Evolutionary conservation across 2,329 filamentous ascomycete species (phyloP).

Genomic region (Arthroderma uncinatum): DNA sequence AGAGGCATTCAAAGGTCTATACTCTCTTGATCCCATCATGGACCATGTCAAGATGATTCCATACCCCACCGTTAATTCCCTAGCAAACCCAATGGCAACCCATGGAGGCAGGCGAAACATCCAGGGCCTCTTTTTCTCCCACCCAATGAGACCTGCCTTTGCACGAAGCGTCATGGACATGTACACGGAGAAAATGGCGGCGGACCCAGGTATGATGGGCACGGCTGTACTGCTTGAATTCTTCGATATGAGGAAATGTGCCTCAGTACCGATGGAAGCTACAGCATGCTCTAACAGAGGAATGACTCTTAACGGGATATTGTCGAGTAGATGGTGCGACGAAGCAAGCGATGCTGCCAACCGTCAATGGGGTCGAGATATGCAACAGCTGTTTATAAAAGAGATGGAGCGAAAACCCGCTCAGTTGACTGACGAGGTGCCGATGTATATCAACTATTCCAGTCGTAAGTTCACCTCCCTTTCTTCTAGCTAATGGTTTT

Average conservation of each 20-base stretch:
- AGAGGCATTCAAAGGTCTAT: conserved; percentile 25
- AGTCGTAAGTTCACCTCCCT: conserved; percentile 11
- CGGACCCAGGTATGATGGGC: conserved; percentile 18
- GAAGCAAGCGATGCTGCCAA: conserved; percentile 24
- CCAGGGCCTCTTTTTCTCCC: conserved; percentile 31
- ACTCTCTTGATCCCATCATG: conserved; percentile 26
- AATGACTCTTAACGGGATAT: conserved; percentile 31
- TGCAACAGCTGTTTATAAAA: conserved; percentile 23
- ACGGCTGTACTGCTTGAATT: conserved; percentile 30
- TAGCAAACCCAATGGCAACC: conserved; percentile 21
- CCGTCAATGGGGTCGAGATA: conserved; percentile 26
- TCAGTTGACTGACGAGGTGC: conserved; percentile 15
- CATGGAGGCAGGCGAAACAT: conserved; percentile 26
- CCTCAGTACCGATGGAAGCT: conserved; percentile 20
- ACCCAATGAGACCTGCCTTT: conserved; percentile 27
- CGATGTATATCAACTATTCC: conserved; percentile 28
- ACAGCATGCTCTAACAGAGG: conserved; percentile 37
- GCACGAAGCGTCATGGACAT: conserved; percentile 19
- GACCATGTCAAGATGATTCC: conserved; percentile 27
- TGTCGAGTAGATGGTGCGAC: conserved; percentile 29
- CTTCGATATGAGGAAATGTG: conserved; percentile 28
- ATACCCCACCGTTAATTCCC: conserved; percentile 29
- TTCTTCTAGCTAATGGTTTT: not conserved
- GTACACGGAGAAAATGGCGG: conserved; percentile 21
- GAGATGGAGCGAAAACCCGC: conserved; percentile 18